A percentile compares a stretch with the other conserved stretches of the same genome.
phyloP scores from a whole-genome alignment of 2,329 filamentous ascomycete species.

The Claviceps purpurea region DNA sequence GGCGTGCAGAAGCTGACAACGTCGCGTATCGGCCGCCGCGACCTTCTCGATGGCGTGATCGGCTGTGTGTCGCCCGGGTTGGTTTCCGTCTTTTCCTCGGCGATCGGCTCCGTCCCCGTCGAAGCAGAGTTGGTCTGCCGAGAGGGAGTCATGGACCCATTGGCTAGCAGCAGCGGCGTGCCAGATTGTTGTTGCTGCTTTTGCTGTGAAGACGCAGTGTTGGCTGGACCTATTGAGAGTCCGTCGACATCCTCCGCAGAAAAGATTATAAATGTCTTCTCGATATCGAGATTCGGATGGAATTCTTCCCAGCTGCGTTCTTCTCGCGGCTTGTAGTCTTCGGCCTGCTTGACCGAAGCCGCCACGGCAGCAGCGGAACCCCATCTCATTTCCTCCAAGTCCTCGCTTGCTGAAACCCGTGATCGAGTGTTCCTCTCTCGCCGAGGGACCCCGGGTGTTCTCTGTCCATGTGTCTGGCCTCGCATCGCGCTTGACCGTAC shows the following conservation, averaged over 20 bases:
- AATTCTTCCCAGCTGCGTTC: constrained; percentile 97
- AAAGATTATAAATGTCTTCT: constrained; percentile 64
- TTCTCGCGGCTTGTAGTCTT: constrained; percentile 94
- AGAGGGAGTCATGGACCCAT: constrained; percentile 32
- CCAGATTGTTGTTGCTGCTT: constrained; percentile 11
- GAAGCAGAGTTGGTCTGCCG: constrained; percentile 30
- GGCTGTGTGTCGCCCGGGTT: constrained; percentile 18
- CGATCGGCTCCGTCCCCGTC: constrained; percentile 29
- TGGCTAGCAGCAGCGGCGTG: constrained; percentile 16
- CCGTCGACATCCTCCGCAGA: constrained; percentile 78
- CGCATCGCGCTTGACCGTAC: constrained; percentile 29
- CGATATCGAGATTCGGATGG: constrained; percentile 87
- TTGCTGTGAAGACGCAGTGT: no score
- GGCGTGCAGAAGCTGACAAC: constrained; percentile 39
- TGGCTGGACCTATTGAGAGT: constrained; percentile 25
- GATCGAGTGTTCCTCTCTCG: constrained; percentile 44
- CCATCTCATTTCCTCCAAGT: constrained; percentile 54
- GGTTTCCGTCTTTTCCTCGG: constrained; percentile 18
- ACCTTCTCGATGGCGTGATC: constrained; percentile 21
- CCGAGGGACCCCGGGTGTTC: constrained; percentile 34
- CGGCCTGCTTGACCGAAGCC: constrained; percentile 75
- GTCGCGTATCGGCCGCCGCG: constrained; percentile 35
- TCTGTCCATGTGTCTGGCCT: constrained; percentile 24
- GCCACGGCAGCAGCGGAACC: constrained; percentile 82
- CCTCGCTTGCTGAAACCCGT: constrained; percentile 36